phyloP scores from a whole-genome alignment of 148 eudicot species.

The Persicaria tinctoria region DNA sequence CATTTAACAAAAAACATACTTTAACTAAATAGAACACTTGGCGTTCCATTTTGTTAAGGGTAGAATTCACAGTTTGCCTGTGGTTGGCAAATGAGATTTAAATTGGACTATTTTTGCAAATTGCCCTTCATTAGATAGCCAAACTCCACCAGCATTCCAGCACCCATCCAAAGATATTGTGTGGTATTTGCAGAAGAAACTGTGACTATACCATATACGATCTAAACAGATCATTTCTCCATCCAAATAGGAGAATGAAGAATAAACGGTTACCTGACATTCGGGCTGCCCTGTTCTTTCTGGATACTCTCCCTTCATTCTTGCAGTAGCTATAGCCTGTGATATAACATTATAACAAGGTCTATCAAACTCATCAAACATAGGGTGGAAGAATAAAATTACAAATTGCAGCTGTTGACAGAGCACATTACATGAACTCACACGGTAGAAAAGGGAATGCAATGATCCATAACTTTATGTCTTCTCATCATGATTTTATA shows the following conservation, averaged over 20 bases:
- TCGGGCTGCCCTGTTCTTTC: conserved; percentile 95
- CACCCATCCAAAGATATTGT: background rate
- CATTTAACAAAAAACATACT: too few species aligned
- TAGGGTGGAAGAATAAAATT: background rate
- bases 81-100: too few species aligned
- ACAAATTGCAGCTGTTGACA: too few species aligned
- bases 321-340: conserved; percentile 85
- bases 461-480: background rate
- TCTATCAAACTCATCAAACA: conserved; percentile 17
- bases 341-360: conserved; percentile 11
- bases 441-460: background rate
- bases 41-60: too few species aligned
- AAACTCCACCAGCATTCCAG: background rate
- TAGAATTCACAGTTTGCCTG: too few species aligned
- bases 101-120: background rate
- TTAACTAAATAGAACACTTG: too few species aligned
- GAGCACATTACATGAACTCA: background rate
- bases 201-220: background rate
- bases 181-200: background rate
- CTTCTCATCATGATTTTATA: background rate
- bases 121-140: too few species aligned
- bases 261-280: conserved; percentile 65
- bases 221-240: background rate
- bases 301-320: conserved; percentile 92
- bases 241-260: background rate